Evolutionary conservation across 2,329 filamentous ascomycete genomes (phyloP).

Genomic region (Sclerotiophoma versabilis): DNA sequence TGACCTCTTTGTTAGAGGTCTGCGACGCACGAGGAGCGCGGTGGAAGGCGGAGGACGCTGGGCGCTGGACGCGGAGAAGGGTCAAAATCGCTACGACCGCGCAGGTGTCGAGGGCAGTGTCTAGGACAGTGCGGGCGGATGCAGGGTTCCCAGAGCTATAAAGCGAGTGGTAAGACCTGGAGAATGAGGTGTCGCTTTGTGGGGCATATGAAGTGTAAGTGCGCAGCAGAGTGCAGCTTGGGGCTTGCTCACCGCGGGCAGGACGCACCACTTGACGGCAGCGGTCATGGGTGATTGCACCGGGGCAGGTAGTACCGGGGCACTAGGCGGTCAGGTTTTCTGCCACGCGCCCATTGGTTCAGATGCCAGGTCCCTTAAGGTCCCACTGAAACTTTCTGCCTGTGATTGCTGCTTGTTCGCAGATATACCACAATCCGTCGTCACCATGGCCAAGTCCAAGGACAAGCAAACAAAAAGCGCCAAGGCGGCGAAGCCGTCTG

Average conservation of each 20-base stretch:
- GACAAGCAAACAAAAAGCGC: slow-evolving; percentile 31
- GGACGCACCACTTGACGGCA: slow-evolving; percentile 8
- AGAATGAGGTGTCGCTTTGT: slow-evolving; percentile 21
- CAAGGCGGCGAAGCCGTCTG: slow-evolving; percentile 26
- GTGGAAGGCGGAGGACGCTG: slow-evolving; percentile 20
- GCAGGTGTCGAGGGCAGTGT: slow-evolving; percentile 32
- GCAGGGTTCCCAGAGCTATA: slow-evolving; percentile 14
- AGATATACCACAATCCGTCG: not conserved
- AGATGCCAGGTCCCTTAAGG: slow-evolving; percentile 1
- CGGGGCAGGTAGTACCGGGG: not conserved
- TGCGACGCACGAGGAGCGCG: slow-evolving; percentile 27
- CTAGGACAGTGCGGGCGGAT: slow-evolving; percentile 21
- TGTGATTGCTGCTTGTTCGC: slow-evolving; percentile 18
- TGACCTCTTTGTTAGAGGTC: slow-evolving; percentile 13
- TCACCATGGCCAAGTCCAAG: slow-evolving; percentile 45
- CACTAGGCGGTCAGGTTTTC: not conserved
- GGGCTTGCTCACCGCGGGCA: slow-evolving; percentile 12
- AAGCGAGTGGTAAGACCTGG: slow-evolving; percentile 3
- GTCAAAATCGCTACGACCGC: slow-evolving; percentile 32
- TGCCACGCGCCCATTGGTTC: slow-evolving; percentile 10
- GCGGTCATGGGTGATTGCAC: slow-evolving; percentile 9
- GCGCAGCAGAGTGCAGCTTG: slow-evolving; percentile 18
- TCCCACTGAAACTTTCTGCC: slow-evolving; percentile 43
- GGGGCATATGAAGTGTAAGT: slow-evolving; percentile 23
- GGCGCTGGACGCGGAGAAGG: slow-evolving; percentile 34